These are phyloP conservation scores for Steccherinum ochraceum DNA, from an alignment of 768 basidiomycete species.

Conservation along the genomic window DNA sequence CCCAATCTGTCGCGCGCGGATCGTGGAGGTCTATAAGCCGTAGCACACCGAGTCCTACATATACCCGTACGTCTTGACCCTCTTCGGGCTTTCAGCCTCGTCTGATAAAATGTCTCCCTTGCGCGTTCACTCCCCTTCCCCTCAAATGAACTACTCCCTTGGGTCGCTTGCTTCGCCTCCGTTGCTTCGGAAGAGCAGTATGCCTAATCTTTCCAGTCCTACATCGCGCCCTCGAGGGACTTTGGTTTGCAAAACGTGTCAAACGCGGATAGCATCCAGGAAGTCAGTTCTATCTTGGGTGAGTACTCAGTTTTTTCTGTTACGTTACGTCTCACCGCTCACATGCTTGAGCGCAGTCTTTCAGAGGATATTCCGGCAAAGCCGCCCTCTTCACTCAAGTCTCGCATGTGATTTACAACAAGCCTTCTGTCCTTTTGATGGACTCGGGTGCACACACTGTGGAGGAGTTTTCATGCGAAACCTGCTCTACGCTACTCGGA, in stretches of 20 bases:
- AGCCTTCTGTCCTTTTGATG: constrained; percentile 52
- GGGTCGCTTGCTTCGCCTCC: too few relatives aligned
- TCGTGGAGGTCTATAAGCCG: too few relatives aligned
- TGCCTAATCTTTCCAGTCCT: not conserved
- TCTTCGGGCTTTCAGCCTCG: too few relatives aligned
- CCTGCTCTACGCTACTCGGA: constrained; percentile 48
- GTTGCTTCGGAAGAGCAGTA: not conserved
- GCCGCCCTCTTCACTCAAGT: constrained; percentile 52
- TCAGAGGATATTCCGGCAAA: constrained; percentile 52
- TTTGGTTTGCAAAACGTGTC: constrained; percentile 7
- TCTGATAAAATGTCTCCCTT: not conserved
- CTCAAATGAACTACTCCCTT: too few relatives aligned
- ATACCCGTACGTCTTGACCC: too few relatives aligned
- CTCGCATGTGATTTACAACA: constrained; percentile 21
- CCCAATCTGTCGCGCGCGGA: too few relatives aligned
- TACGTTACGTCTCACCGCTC: not conserved
- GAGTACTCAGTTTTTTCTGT: constrained; percentile 1
- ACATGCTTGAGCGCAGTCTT: constrained; percentile 32
- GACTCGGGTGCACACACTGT: constrained; percentile 57
- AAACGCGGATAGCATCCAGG: constrained; percentile 4
- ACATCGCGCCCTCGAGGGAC: not conserved
- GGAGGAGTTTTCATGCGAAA: constrained; percentile 46
- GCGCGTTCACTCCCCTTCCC: too few relatives aligned
- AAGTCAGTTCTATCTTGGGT: constrained; percentile 15
- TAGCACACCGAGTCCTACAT: too few relatives aligned